Evolutionary conservation across 352 stramenopile genomes (phyloP).

Genomic region (Phytopythium chamaehyphon): DNA sequence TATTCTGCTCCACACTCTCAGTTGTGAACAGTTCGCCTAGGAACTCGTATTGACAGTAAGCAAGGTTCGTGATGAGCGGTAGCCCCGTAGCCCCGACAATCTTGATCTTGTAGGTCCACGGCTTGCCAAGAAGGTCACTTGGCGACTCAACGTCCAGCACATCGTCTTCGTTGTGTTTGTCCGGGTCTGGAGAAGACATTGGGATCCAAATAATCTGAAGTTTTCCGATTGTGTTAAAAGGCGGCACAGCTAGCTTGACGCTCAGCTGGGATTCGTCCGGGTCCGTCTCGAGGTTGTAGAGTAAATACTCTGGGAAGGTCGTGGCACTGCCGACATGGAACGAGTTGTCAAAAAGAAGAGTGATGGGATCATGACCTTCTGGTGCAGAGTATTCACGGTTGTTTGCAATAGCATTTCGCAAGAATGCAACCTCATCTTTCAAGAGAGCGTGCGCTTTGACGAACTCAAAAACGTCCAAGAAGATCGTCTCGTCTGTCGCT

Average conservation of each 20-base stretch:
- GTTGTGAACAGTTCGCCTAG: slow-evolving; percentile 90
- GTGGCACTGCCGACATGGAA: slow-evolving; percentile 90
- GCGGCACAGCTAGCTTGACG: slow-evolving; percentile 88
- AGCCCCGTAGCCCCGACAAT: slow-evolving; percentile 83
- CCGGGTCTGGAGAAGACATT: slow-evolving; percentile 66
- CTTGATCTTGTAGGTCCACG: slow-evolving; percentile 88
- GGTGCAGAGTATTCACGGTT: slow-evolving; percentile 85
- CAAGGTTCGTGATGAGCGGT: slow-evolving; percentile 86
- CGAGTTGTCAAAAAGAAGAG: slow-evolving; percentile 91
- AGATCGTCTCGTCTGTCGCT: slow-evolving; percentile 86
- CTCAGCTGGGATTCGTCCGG: slow-evolving; percentile 86
- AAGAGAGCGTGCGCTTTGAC: slow-evolving; percentile 81
- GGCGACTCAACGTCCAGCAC: slow-evolving; percentile 71
- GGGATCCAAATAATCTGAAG: slow-evolving; percentile 89
- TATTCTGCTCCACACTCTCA: slow-evolving; percentile 88
- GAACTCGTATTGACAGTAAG: slow-evolving; percentile 93
- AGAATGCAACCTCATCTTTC: slow-evolving; percentile 86
- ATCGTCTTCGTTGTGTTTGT: slow-evolving; percentile 64
- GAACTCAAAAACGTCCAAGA: slow-evolving; percentile 93
- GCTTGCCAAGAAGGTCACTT: slow-evolving; percentile 79
- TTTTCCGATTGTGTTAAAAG: slow-evolving; percentile 93
- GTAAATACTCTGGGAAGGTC: slow-evolving; percentile 90
- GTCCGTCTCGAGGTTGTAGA: slow-evolving; percentile 92
- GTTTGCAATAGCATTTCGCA: slow-evolving; percentile 90
- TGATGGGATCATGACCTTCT: slow-evolving; percentile 85